phyloP scores from a whole-genome alignment of 345 rosid genomes.

The Bruguiera parviflora region DNA sequence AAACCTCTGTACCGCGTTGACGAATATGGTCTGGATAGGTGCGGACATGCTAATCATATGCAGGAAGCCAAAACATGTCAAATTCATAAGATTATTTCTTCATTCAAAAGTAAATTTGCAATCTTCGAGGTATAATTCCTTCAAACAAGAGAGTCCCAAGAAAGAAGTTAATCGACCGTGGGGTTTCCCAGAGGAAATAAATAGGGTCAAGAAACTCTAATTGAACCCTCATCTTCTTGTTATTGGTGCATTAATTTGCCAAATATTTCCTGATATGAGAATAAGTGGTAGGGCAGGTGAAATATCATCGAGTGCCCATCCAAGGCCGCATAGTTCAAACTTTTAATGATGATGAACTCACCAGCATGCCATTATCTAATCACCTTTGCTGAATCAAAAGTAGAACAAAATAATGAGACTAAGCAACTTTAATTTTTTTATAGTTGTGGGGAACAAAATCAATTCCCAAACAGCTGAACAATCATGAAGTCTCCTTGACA shows the following conservation, averaged over 20 bases:
- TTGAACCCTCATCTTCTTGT: slow-evolving; percentile 8
- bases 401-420: slow-evolving; percentile 58
- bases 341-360: slow-evolving; percentile 74
- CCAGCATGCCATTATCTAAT: slow-evolving; percentile 69
- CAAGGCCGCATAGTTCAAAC: slow-evolving; percentile 51
- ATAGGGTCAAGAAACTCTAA: background rate
- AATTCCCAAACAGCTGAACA: slow-evolving; percentile 74
- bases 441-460: slow-evolving; percentile 90
- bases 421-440: slow-evolving; percentile 47
- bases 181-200: background rate
- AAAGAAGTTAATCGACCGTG: background rate
- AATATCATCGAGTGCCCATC: slow-evolving; percentile 33
- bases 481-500: slow-evolving; percentile 56
- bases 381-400: slow-evolving; percentile 67
- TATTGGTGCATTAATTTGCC: background rate
- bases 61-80: slow-evolving; percentile 7
- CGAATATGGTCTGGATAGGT: background rate
- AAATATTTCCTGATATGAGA: slow-evolving; percentile 18
- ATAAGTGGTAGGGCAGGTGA: slow-evolving; percentile 46
- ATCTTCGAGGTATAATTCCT: slow-evolving; percentile 11
- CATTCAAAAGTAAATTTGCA: slow-evolving; percentile 1
- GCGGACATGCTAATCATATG: background rate
- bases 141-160: slow-evolving; percentile 7
- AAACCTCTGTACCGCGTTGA: background rate
- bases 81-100: background rate